Evolutionary conservation across 1,284 basidiomycete species (phyloP).

Genomic region (Heimioporus punctisporus): DNA sequence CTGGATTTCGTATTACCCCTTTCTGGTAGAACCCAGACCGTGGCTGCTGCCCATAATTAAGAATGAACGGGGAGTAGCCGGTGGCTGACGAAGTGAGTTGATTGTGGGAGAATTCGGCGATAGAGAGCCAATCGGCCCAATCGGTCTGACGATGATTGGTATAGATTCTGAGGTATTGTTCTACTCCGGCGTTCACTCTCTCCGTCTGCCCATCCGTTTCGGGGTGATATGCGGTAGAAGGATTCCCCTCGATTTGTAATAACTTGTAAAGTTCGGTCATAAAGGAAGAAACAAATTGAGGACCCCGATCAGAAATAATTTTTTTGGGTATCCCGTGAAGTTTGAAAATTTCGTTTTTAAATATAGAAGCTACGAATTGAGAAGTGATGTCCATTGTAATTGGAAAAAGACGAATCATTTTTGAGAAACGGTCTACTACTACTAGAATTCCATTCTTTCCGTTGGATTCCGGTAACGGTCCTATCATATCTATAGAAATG

Average conservation of each 20-base stretch:
- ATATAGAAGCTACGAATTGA: slow-evolving; percentile 23
- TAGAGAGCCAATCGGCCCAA: not conserved
- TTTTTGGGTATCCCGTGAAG: not conserved
- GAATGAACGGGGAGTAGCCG: not conserved
- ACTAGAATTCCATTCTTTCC: slow-evolving; percentile 37
- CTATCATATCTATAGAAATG: not conserved
- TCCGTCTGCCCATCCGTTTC: not conserved
- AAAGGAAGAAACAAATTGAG: slow-evolving; percentile 16
- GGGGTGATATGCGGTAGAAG: too few species aligned
- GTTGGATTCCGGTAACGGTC: not conserved
- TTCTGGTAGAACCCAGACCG: too few species aligned
- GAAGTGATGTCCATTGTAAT: slow-evolving; percentile 13
- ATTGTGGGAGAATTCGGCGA: not conserved
- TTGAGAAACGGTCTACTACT: slow-evolving; percentile 38
- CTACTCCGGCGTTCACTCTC: not conserved
- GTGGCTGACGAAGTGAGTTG: not conserved
- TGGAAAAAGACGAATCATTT: slow-evolving; percentile 6
- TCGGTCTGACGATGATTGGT: not conserved
- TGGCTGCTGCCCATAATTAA: not conserved
- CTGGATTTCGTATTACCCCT: not conserved
- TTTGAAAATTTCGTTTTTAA: slow-evolving; percentile 34
- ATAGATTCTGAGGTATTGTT: not conserved
- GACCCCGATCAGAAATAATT: slow-evolving; percentile 19
- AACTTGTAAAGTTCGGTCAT: slow-evolving; percentile 27
- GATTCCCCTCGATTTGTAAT: not conserved